phyloP scores from a whole-genome alignment of 345 rosid genomes.

The Camelina sativa region DNA sequence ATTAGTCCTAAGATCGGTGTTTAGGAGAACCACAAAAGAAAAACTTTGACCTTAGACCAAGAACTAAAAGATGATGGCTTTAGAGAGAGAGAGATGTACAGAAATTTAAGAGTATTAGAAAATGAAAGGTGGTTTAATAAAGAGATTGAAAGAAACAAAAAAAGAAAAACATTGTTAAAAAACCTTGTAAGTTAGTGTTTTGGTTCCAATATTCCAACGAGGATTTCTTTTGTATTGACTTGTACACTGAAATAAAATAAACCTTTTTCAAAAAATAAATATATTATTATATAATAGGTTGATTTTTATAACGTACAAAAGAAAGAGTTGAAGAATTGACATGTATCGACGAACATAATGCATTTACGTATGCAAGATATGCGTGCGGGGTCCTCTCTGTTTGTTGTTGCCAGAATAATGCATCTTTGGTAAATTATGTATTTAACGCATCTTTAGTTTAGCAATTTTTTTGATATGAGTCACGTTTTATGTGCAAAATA shows the following conservation, averaged over 20 bases:
- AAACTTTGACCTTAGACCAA: conserved; percentile 33
- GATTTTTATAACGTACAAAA: conserved; percentile 21
- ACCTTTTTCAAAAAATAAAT: neutral
- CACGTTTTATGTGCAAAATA: neutral
- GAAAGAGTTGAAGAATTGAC: conserved; percentile 15
- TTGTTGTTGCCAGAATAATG: conserved; percentile 6
- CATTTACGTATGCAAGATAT: conserved; percentile 5
- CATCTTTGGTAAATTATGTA: conserved; percentile 1
- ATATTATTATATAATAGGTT: neutral
- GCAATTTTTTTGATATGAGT: neutral
- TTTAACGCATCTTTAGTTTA: conserved; percentile 10
- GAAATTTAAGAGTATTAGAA: conserved; percentile 13
- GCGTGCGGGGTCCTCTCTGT: conserved; percentile 19
- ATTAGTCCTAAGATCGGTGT: conserved; percentile 32
- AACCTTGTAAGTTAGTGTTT: conserved; percentile 20
- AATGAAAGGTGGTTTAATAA: conserved; percentile 18
- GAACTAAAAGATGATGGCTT: conserved; percentile 38
- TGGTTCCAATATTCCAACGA: conserved; percentile 31
- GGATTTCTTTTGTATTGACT: neutral
- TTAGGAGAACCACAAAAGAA: conserved; percentile 24
- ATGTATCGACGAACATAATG: conserved; percentile 11
- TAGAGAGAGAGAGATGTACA: conserved; percentile 17
- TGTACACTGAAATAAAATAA: conserved; percentile 4
- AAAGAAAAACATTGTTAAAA: neutral
- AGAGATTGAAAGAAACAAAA: neutral